These are phyloP conservation scores for Magnolia sinica DNA, from an alignment of 164 flowering plant species.

Conservation along the genomic window DNA sequence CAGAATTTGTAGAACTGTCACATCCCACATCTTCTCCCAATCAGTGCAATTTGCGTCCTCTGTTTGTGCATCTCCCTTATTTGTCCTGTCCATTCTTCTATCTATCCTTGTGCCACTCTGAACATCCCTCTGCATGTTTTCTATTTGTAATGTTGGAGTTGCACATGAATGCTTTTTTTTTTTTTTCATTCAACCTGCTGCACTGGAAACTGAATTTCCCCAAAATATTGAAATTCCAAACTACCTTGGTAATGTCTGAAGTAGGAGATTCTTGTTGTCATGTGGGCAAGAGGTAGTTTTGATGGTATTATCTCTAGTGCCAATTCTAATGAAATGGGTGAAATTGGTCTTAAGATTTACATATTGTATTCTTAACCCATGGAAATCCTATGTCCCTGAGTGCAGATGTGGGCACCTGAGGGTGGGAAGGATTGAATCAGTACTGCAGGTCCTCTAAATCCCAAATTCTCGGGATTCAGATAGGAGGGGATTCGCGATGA, in stretches of 20 bases:
- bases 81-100: neutral
- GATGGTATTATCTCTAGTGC: neutral
- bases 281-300: neutral
- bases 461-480: no score
- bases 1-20: neutral
- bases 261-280: neutral
- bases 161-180: neutral
- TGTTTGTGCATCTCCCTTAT: neutral
- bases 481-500: neutral
- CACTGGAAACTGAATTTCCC: no score
- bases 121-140: neutral
- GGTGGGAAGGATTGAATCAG: no score
- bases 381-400: no score
- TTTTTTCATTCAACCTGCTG: no score
- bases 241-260: neutral
- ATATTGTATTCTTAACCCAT: no score
- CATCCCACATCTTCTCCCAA: neutral
- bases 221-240: neutral
- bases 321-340: no score
- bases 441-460: no score
- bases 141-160: neutral
- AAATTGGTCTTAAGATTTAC: no score
- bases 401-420: no score
- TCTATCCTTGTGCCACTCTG: neutral
- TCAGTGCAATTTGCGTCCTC: neutral